A percentile compares a stretch with the other conserved stretches of the same genome.
These are phyloP conservation scores for Mycothermus thermophilus DNA, from an alignment of 495 filamentous ascomycete species.

Conservation along the genomic window DNA sequence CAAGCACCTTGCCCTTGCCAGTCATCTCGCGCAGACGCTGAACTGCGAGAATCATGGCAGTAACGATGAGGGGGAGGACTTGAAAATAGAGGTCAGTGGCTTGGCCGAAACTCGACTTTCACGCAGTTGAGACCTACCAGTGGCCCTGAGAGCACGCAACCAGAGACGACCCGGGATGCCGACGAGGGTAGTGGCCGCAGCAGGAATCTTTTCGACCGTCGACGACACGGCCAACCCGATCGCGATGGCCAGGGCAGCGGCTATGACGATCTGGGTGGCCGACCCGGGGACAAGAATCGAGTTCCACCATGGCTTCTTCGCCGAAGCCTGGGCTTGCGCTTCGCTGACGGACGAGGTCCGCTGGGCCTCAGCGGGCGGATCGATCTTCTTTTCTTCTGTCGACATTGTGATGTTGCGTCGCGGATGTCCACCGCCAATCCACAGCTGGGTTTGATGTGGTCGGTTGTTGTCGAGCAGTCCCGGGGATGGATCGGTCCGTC, in stretches of 20 bases:
- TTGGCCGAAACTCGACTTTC: background rate
- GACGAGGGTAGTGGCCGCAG: constrained; percentile 9
- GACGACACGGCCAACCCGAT: constrained; percentile 16
- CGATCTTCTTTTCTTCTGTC: too few species aligned
- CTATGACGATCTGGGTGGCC: constrained; percentile 16
- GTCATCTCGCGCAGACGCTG: constrained; percentile 15
- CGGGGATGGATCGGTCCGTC: too few species aligned
- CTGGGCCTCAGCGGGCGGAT: too few species aligned
- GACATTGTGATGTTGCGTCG: too few species aligned
- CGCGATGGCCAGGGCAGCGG: constrained; percentile 15
- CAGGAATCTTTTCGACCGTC: constrained; percentile 13
- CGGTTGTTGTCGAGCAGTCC: too few species aligned
- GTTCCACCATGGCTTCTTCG: too few species aligned
- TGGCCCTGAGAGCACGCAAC: constrained; percentile 19
- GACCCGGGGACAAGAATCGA: constrained; percentile 3
- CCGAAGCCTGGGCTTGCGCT: too few species aligned
- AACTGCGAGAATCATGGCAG: constrained; percentile 20
- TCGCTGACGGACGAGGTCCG: too few species aligned
- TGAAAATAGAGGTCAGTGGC: background rate
- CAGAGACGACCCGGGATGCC: constrained; percentile 19
- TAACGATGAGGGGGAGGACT: constrained; percentile 21
- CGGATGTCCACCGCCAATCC: too few species aligned
- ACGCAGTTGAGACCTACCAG: constrained; percentile 8
- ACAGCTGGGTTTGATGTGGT: too few species aligned
- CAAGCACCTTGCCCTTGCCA: constrained; percentile 10